Evolutionary conservation across 1,284 basidiomycete genomes (phyloP), one percentile per base, ranked within the genome.

Genomic region (Gomphus bonarii): DNA sequence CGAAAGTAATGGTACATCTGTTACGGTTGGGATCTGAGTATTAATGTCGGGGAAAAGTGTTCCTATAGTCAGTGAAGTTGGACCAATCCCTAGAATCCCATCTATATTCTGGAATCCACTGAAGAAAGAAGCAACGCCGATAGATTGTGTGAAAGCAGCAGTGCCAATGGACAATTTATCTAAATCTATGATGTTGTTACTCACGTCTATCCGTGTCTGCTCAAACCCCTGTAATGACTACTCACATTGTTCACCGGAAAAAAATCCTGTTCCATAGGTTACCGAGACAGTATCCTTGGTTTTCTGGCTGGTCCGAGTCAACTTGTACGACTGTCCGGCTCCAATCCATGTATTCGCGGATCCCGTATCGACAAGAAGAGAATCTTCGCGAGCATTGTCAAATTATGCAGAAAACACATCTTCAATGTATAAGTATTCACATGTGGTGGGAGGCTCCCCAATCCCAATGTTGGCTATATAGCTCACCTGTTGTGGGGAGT

Each of bases 221-320:
- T n/a, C n/a, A n/a, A n/a, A n/a, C n/a, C n/a, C 18, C 7, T 20
- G 14, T 9, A 20, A 18, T 11, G 16, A 9, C 3, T n/a, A 48
- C 54, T 33, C 47, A 55, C 54, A 80, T 62, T 81, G 76, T 3
- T 55, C 65, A 42, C 70, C 69, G 65, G 42, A 25, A 25, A 40
- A 50, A 43, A 51, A 56, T 30, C 63, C 68, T 0, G 2, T 1
- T 6, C 62, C 66, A 46, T 68, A 70, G 6, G 59, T 61, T 6
- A 61, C 58, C n/a, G 43, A 60, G 14, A 38, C 61, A 2, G 12
- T n/a, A 7, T 59, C 43, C 14, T 52, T 50, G 4, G 62, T 63
- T 50, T 52, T 51, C 35, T 42, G 44, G 48, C 59, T 54, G 8
- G 53, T 55, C 42, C 50, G 59, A 8, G 62, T 60, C 52, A 20